Evolutionary conservation across 345 rosid species (phyloP), one percentile per base, ranked within the genome.

Genomic region (Pugionium dolabratum): DNA sequence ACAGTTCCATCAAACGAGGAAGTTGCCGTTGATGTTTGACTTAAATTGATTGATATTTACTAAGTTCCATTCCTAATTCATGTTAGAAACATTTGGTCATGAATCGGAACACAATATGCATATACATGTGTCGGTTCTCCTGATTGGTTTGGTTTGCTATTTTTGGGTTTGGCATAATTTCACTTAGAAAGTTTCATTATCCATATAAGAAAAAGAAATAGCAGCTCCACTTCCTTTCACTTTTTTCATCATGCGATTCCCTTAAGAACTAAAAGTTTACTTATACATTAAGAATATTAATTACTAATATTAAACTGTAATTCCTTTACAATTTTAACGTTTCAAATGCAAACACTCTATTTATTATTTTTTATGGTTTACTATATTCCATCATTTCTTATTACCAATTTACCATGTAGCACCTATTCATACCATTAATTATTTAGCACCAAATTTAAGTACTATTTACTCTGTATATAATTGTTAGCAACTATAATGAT

Each of bases 1-100:
- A 45, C 37, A 37, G 52, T 59, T 58, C 59, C 66, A 69, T 59
- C 73, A 69, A 69, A 69, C 7, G 30, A 50, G 73, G 66, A 69
- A 57, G 32, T 11, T 67, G 39, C 7, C 30, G 5, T 29, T 67
- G 11, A 11, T 47, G 33, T 11, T 67, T 67, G 63, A 47, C 32
- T 36, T 54, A 43, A 11, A 26, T 54, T 33, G 45, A 41, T 44
- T 64, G 41, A 32, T 41, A 52, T 33, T 1, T 41, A 9, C 29
- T 51, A 62, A 10, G 27, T n/a, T n/a, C 4, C 5, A 36, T 28
- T 7, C 37, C 18, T 7, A 42, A 30, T 4, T 59, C 49, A 8
- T 18, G 42, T 34, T 54, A 11, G 11, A 44, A 8, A 34, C 54
- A 47, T 34, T 61, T 46, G 50, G 4, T 0, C 18, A 18, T 18